A percentile compares a stretch with the other conserved stretches of the same genome.
Conservation (phyloP, 2,329 filamentous ascomycete genomes). For the Ophiocordyceps camponoti-rufipedis region DNA sequence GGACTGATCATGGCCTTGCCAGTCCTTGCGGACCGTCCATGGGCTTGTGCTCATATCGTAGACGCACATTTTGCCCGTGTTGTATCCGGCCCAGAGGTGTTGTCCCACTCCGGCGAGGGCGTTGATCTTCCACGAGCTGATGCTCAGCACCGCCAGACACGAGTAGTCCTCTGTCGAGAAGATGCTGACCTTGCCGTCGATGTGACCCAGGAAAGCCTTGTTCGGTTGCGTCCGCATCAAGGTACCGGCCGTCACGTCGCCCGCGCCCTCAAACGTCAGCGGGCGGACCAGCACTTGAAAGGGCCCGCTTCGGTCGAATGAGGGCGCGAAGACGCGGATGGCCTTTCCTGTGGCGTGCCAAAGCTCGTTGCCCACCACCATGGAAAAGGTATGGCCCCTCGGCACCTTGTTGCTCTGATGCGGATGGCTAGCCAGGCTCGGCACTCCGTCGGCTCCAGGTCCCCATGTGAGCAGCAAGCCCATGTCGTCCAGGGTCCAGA, state of each 20-base stretch:
- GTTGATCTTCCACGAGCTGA: slow-evolving; percentile 93
- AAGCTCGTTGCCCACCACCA: slow-evolving; percentile 66
- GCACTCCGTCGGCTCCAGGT: slow-evolving; percentile 51
- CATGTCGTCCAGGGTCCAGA: slow-evolving; percentile 88
- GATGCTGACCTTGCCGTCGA: slow-evolving; percentile 86
- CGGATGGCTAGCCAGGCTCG: slow-evolving; percentile 56
- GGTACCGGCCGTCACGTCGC: slow-evolving; percentile 75
- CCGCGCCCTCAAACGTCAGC: slow-evolving; percentile 51
- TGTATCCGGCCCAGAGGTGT: slow-evolving; percentile 84
- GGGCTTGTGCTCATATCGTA: slow-evolving; percentile 73
- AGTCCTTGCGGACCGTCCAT: slow-evolving; percentile 86
- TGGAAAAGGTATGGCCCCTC: slow-evolving; percentile 70
- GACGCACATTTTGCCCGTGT: slow-evolving; percentile 82
- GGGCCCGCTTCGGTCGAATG: slow-evolving; percentile 43
- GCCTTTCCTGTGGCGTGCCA: slow-evolving; percentile 85
- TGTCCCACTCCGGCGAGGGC: slow-evolving; percentile 64
- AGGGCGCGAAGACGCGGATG: slow-evolving; percentile 66
- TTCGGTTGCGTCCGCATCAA: slow-evolving; percentile 56
- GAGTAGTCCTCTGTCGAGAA: slow-evolving; percentile 64
- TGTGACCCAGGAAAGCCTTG: slow-evolving; percentile 77
- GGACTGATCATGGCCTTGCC: slow-evolving; percentile 75
- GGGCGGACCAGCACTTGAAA: slow-evolving; percentile 62
- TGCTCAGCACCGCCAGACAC: slow-evolving; percentile 63
- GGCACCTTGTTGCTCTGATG: slow-evolving; percentile 58
- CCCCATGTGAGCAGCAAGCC: slow-evolving; percentile 80